Percentiles rank a stretch among this genome's conserved stretches.
Evolutionary conservation across 2,329 filamentous ascomycete species (phyloP).

Genomic region (Penicillium brevicompactum): DNA sequence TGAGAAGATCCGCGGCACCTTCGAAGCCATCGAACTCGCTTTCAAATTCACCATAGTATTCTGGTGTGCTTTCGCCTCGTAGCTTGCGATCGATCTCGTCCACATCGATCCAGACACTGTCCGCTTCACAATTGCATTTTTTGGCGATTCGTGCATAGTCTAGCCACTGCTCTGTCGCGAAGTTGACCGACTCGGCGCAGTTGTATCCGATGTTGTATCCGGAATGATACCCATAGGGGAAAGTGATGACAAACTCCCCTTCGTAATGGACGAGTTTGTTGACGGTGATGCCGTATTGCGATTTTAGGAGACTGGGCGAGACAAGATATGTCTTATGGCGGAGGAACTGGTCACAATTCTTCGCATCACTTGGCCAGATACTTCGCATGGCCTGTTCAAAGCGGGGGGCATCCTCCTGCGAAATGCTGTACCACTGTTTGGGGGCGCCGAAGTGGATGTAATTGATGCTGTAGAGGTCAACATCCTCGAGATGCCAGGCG

Average conservation of each 20-base stretch:
- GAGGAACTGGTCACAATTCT: conserved; percentile 93
- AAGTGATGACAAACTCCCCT: conserved; percentile 97
- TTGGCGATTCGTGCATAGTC: conserved; percentile 94
- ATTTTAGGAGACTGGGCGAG: conserved; percentile 82
- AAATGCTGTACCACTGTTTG: conserved; percentile 99
- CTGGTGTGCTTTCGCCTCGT: conserved; percentile 72
- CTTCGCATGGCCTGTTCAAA: conserved; percentile 87
- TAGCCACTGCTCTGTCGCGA: conserved; percentile 92
- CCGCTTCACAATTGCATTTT: conserved; percentile 93
- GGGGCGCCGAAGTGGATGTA: conserved; percentile 98
- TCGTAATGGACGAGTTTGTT: conserved; percentile 95
- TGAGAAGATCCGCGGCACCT: conserved; percentile 69
- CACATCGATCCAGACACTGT: conserved; percentile 98
- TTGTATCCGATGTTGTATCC: conserved; percentile 98
- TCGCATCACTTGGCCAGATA: conserved; percentile 92
- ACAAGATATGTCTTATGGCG: conserved; percentile 98
- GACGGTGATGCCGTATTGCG: conserved; percentile 91
- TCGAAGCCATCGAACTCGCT: conserved; percentile 68
- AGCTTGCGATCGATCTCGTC: conserved; percentile 93
- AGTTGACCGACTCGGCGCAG: conserved; percentile 98
- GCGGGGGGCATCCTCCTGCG: conserved; percentile 86
- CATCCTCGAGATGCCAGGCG: conserved; percentile 97
- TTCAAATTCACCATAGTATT: conserved; percentile 54
- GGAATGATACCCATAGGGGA: conserved; percentile 97
- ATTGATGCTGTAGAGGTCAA: conserved; percentile 99